Conservation (phyloP, 2,329 filamentous ascomycete species). For the Dothistroma pini region DNA sequence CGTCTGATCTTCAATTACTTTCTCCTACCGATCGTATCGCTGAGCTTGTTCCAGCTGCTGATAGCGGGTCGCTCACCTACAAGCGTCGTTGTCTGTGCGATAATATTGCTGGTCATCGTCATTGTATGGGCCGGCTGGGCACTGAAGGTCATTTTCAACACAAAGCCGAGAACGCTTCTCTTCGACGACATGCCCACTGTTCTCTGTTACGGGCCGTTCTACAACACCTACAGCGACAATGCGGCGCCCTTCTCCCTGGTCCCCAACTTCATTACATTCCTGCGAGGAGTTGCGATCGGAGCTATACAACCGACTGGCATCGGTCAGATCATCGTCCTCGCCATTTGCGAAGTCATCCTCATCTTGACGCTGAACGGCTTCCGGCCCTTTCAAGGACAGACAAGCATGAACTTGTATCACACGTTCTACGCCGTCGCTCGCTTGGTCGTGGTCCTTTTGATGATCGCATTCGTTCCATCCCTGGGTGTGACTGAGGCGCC, state of each 20-base stretch:
- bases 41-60: slow-evolving; percentile 90
- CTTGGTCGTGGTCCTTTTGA: slow-evolving; percentile 59
- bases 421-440: slow-evolving; percentile 76
- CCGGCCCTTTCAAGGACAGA: slow-evolving; percentile 82
- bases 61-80: slow-evolving; percentile 64
- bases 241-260: slow-evolving; percentile 86
- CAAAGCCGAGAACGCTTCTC: slow-evolving; percentile 76
- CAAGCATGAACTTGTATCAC: slow-evolving; percentile 97
- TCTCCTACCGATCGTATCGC: slow-evolving; percentile 75
- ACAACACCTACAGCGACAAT: slow-evolving; percentile 96
- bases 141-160: slow-evolving; percentile 73
- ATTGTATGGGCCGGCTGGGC: slow-evolving; percentile 74
- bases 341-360: slow-evolving; percentile 89
- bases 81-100: slow-evolving; percentile 70
- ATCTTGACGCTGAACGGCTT: slow-evolving; percentile 85
- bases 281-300: slow-evolving; percentile 86
- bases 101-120: slow-evolving; percentile 68
- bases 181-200: slow-evolving; percentile 93
- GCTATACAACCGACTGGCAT: slow-evolving; percentile 91
- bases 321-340: slow-evolving; percentile 85
- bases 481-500: slow-evolving; percentile 72
- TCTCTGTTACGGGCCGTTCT: slow-evolving; percentile 84
- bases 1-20: slow-evolving; percentile 92
- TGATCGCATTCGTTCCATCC: slow-evolving; percentile 71
- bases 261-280: slow-evolving; percentile 76